These are phyloP conservation scores for Tulasnella sp. DNA, from an alignment of 768 basidiomycete genomes.

Conservation along the genomic window DNA sequence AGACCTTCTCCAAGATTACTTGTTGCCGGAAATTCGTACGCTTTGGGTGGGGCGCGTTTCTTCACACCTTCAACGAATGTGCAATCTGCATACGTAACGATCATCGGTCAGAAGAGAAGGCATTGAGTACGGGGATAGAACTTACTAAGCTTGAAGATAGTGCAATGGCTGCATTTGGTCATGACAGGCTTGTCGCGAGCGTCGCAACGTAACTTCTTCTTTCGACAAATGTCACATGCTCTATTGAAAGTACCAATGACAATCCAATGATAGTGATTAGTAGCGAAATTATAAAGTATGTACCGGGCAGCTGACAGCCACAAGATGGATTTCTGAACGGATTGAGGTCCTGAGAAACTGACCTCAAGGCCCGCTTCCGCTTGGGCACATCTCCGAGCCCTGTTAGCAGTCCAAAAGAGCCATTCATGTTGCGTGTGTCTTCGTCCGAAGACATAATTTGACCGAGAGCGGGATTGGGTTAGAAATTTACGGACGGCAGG, in stretches of 20 bases:
- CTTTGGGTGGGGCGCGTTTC: slow-evolving; percentile 56
- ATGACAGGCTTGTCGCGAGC: background rate
- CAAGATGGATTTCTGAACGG: no score
- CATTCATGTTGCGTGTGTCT: no score
- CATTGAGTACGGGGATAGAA: background rate
- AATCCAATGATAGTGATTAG: no score
- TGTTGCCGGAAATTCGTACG: slow-evolving; percentile 29
- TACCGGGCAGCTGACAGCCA: no score
- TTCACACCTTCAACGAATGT: slow-evolving; percentile 33
- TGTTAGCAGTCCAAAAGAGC: no score
- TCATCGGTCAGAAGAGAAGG: background rate
- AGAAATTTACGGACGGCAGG: no score
- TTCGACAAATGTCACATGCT: slow-evolving; percentile 72
- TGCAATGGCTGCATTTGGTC: slow-evolving; percentile 15
- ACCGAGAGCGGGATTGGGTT: no score
- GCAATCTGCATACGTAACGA: slow-evolving; percentile 34
- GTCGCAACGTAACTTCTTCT: slow-evolving; percentile 58
- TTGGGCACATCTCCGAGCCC: no score
- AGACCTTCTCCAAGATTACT: background rate
- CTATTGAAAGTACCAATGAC: background rate
- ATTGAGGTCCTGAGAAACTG: no score
- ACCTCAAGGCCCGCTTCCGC: no score
- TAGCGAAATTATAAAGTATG: no score
- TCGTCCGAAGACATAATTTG: no score
- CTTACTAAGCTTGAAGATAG: slow-evolving; percentile 47